phyloP scores from a whole-genome alignment of 2,329 filamentous ascomycete genomes.

The Scedosporium aurantiacum region DNA sequence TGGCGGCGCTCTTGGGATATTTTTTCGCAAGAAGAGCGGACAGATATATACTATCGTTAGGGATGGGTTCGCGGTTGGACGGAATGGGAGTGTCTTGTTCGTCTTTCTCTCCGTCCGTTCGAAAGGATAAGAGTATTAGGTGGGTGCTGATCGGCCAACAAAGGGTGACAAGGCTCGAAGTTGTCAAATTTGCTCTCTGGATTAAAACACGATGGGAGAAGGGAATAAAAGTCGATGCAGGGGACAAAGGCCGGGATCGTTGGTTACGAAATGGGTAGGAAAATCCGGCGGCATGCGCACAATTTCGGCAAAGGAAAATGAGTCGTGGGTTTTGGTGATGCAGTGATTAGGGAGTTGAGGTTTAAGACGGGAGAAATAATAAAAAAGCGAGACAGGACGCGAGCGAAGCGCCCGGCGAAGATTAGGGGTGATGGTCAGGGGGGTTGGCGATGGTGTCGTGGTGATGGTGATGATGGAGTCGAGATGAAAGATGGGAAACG shows the following conservation, averaged over 20 bases:
- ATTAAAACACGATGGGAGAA: neutral
- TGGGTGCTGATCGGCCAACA: neutral
- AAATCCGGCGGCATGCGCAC: neutral
- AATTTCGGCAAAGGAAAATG: neutral
- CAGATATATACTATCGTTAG: no score
- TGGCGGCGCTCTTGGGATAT: no score
- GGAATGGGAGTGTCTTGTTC: neutral
- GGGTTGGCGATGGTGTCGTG: conserved; percentile 1
- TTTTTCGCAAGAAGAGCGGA: no score
- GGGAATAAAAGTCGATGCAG: neutral
- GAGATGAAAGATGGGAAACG: conserved; percentile 2
- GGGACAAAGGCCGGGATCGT: neutral
- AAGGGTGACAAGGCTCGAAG: neutral
- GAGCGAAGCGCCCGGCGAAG: neutral
- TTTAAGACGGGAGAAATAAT: neutral
- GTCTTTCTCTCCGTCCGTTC: neutral
- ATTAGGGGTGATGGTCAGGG: conserved; percentile 2
- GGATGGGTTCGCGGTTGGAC: neutral
- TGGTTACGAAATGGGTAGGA: neutral
- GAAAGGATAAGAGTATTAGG: neutral
- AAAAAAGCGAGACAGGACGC: neutral
- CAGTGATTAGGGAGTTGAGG: neutral
- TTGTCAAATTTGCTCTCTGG: neutral
- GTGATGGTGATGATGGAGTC: conserved; percentile 9
- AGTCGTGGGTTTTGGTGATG: neutral